A percentile compares a stretch with the other conserved stretches of the same genome.
These are phyloP conservation scores for Saturnispora gosingensis DNA, from an alignment of 805 yeast species.

Conservation along the genomic window DNA sequence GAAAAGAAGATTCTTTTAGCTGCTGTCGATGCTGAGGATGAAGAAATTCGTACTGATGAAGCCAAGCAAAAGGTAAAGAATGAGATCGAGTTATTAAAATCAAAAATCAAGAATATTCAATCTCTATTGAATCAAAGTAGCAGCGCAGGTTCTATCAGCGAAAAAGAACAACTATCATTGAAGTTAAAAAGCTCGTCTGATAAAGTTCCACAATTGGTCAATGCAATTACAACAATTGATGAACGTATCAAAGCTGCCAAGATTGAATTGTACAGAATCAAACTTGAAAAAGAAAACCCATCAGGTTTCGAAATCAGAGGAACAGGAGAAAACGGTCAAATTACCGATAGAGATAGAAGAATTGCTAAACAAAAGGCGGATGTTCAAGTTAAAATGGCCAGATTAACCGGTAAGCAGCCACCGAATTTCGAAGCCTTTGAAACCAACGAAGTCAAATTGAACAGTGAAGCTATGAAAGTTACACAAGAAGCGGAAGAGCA, in stretches of 20 bases:
- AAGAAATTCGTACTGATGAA: constrained; percentile 28
- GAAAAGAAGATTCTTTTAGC: constrained; percentile 65
- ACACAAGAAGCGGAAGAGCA: constrained; percentile 46
- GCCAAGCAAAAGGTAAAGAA: constrained; percentile 32
- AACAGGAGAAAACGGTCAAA: constrained; percentile 77
- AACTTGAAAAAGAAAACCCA: constrained; percentile 56
- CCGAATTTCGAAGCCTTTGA: constrained; percentile 39
- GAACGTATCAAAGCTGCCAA: constrained; percentile 58
- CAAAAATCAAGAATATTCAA: constrained; percentile 44
- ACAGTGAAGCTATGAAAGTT: constrained; percentile 42
- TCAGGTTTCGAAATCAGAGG: constrained; percentile 58
- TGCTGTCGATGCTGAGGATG: constrained; percentile 63
- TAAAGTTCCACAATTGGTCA: constrained; percentile 61
- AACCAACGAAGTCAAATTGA: constrained; percentile 45
- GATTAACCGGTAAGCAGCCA: constrained; percentile 69
- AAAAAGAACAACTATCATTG: constrained; percentile 42
- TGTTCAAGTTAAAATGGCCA: constrained; percentile 83
- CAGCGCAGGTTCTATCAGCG: constrained; percentile 30
- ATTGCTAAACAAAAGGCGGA: constrained; percentile 74
- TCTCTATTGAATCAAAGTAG: constrained; percentile 25
- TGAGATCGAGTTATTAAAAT: constrained; percentile 58
- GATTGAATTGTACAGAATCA: constrained; percentile 50
- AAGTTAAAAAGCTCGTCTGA: constrained; percentile 59
- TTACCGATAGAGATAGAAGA: constrained; percentile 75
- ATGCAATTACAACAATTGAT: constrained; percentile 54